Percentiles rank a stretch among this genome's conserved stretches.
Evolutionary conservation across 2,329 filamentous ascomycete species (phyloP).

Genomic region (Fusarium veterinarium): DNA sequence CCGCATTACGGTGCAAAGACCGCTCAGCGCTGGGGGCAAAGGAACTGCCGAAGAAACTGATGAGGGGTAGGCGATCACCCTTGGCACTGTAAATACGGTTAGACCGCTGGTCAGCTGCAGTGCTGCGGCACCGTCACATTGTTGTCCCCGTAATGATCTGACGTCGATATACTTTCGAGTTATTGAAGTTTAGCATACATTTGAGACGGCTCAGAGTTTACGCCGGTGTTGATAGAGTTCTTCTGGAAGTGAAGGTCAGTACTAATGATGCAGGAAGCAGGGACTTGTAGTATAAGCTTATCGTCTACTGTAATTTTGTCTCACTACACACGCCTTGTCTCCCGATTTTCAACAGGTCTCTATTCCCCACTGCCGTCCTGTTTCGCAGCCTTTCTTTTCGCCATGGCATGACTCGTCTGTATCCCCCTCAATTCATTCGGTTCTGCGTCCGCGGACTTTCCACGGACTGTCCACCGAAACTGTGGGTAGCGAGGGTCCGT

Average conservation of each 20-base stretch:
- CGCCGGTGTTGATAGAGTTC: rapidly evolving
- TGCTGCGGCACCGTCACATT: neutral
- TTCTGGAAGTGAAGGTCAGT: rapidly evolving
- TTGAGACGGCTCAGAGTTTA: neutral
- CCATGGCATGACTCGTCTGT: neutral
- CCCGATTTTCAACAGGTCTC: rapidly evolving
- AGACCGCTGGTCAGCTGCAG: neutral
- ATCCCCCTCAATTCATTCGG: rapidly evolving
- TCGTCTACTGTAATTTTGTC: neutral
- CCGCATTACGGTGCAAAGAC: neutral
- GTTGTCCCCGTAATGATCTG: neutral
- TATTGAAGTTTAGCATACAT: neutral
- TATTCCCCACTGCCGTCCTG: neutral
- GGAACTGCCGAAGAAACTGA: neutral
- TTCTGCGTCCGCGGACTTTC: neutral
- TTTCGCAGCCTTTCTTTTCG: neutral
- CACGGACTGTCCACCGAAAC: neutral
- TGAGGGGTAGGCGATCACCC: neutral
- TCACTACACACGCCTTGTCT: rapidly evolving
- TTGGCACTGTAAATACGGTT: neutral
- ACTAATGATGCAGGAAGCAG: neutral
- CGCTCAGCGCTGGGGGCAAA: neutral
- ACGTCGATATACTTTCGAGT: neutral
- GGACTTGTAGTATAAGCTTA: neutral
- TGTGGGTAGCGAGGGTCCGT: neutral